Conservation (phyloP, 345 rosid species). For the Noccaea caerulescens region DNA sequence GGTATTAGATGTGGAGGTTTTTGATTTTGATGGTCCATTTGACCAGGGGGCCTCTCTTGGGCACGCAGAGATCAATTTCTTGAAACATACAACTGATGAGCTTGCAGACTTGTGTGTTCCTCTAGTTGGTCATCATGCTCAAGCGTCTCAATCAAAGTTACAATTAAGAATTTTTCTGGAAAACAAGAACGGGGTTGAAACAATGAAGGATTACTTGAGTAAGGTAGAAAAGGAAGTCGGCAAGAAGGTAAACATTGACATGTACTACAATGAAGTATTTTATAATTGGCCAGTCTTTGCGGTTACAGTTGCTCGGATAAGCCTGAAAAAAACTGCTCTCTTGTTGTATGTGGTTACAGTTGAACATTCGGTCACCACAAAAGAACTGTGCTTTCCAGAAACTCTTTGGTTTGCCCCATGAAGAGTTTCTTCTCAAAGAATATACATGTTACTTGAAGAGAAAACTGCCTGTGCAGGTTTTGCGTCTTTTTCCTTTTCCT, state of each 20-base stretch:
- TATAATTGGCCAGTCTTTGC: background rate
- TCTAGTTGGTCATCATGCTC: constrained; percentile 83
- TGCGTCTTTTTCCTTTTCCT: constrained; percentile 1
- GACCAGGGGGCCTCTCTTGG: constrained; percentile 88
- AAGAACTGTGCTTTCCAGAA: constrained; percentile 77
- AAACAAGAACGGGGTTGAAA: constrained; percentile 76
- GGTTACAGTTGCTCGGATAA: too few relatives aligned
- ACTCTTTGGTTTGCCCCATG: constrained; percentile 82
- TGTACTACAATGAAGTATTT: constrained; percentile 4
- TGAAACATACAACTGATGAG: constrained; percentile 74
- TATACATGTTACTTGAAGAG: constrained; percentile 79
- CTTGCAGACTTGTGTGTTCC: constrained; percentile 78
- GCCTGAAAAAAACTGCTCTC: background rate
- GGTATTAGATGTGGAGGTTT: constrained; percentile 82
- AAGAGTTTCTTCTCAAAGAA: constrained; percentile 82
- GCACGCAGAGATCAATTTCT: constrained; percentile 80
- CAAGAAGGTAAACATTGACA: constrained; percentile 63
- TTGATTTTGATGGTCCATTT: constrained; percentile 92
- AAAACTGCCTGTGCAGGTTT: constrained; percentile 86
- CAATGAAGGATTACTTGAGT: constrained; percentile 71
- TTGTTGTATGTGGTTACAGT: constrained; percentile 49
- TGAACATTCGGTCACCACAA: constrained; percentile 79
- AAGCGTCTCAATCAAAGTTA: constrained; percentile 78
- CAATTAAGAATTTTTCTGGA: constrained; percentile 78
- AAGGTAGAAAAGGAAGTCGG: constrained; percentile 96